A percentile compares a stretch with the other conserved stretches of the same genome.
Conservation (phyloP, 148 eudicot genomes). For the Camellia granthamiana region DNA sequence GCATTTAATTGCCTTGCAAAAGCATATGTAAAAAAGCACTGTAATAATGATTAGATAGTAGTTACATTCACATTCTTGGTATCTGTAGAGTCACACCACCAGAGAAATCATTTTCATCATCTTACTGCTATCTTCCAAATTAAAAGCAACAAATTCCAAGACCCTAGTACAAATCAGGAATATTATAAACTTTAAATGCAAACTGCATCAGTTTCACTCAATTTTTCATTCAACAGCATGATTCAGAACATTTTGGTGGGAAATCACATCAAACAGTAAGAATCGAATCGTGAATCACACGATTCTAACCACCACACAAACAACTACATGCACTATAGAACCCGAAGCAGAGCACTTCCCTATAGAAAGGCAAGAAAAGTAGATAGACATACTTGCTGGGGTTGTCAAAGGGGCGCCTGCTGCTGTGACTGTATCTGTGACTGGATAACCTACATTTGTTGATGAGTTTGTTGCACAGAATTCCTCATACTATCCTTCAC, state of each 20-base stretch:
- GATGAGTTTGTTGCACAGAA: constrained; percentile 52
- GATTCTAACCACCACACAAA: too few relatives aligned
- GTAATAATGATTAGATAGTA: too few relatives aligned
- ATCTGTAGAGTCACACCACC: constrained; percentile 39
- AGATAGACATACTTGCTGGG: constrained; percentile 55
- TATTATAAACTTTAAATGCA: neutral
- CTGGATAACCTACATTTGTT: constrained; percentile 56
- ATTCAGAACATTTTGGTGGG: too few relatives aligned
- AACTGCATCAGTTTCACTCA: too few relatives aligned
- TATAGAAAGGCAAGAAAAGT: neutral
- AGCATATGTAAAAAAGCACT: too few relatives aligned
- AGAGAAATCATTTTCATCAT: neutral
- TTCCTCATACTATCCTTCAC: constrained; percentile 67
- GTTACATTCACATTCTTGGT: too few relatives aligned
- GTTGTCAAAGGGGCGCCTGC: constrained; percentile 56
- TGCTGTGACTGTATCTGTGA: constrained; percentile 61
- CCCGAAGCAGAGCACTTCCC: neutral
- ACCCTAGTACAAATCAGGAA: neutral
- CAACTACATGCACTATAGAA: neutral
- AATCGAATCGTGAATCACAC: too few relatives aligned
- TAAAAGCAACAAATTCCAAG: neutral
- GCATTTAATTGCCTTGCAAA: too few relatives aligned
- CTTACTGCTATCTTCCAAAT: neutral
- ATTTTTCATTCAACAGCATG: too few relatives aligned
- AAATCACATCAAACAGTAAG: too few relatives aligned